A percentile compares a stretch with the other conserved stretches of the same genome.
phyloP scores from a whole-genome alignment of 345 rosid genomes.

The Camelina neglecta region DNA sequence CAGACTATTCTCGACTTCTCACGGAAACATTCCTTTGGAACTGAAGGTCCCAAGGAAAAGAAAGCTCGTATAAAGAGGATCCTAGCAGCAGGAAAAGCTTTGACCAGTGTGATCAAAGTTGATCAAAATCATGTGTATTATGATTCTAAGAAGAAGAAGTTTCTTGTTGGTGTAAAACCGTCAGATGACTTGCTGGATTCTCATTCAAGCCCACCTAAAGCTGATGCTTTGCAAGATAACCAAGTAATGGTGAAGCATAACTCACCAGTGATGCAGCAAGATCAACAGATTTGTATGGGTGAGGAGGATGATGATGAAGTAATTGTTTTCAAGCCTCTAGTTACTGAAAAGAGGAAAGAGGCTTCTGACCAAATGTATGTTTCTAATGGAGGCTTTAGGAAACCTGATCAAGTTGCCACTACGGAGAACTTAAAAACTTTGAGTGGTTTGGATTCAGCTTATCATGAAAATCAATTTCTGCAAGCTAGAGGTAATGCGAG shows the following conservation, averaged over 20 bases:
- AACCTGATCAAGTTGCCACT: constrained; percentile 48
- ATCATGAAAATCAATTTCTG: constrained; percentile 52
- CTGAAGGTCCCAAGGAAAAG: constrained; percentile 70
- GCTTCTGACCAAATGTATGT: constrained; percentile 47
- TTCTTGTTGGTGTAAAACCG: constrained; percentile 69
- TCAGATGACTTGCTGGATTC: constrained; percentile 47
- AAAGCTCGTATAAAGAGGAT: constrained; percentile 74
- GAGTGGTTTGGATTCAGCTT: constrained; percentile 47
- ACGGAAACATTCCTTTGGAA: constrained; percentile 65
- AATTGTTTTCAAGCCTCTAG: constrained; percentile 87
- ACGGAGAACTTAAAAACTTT: constrained; percentile 49
- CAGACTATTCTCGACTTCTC: constrained; percentile 88
- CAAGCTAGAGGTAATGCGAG: constrained; percentile 50
- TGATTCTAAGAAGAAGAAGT: constrained; percentile 77
- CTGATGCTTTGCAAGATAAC: constrained; percentile 47
- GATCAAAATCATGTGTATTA: constrained; percentile 63
- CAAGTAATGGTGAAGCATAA: constrained; percentile 42
- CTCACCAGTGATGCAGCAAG: constrained; percentile 45
- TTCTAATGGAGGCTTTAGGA: constrained; percentile 56
- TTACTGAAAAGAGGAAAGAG: constrained; percentile 62
- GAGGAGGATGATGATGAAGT: constrained; percentile 88
- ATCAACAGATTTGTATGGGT: constrained; percentile 50
- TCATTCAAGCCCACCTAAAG: constrained; percentile 41
- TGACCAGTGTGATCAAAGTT: constrained; percentile 61
- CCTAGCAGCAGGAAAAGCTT: constrained; percentile 84